Evolutionary conservation across 176 grass and related monocot genomes (phyloP), one percentile per base, ranked within the genome.

Genomic region (Metroxylon sagu): DNA sequence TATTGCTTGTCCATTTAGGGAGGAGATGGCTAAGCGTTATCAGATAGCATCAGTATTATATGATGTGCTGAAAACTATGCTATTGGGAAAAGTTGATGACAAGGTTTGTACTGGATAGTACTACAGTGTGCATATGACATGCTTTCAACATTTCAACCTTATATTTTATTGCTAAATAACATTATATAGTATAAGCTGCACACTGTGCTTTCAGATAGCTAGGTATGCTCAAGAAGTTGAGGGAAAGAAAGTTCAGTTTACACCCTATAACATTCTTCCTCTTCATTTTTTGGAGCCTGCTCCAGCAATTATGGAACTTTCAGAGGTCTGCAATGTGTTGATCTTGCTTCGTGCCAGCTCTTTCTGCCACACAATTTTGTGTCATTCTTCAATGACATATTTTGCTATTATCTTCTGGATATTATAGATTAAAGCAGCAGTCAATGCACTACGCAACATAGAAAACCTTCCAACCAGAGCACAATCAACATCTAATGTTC

Each of bases 231-330:
- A 30, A 82, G 83, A 35, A 6, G 50, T 90, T 50, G 91, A 96
- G 76, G 85, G 68, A 62, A 76, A 80, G 63, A 88, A 85, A 74
- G 78, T 77, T 61, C 80, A 76, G 27, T 97, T 78, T 72, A 69
- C 75, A 75, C 65, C 56, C n/a, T 98, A 88, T 61, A 98, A 98
- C 72, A 98, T 98, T 81, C 82, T 98, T 72, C 94, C 94, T 79
- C 88, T 92, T 67, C 75, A 83, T 75, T 67, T 88, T 79, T 70
- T 81, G 35, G 82, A 53, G 56, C 29, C 35, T 14, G 4, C 26
- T 66, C 88, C 83, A 75, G 59, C 78, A 70, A 70, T 98, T 76
- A 92, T 98, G 88, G 71, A 92, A 70, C 74, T 98, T 76, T 73
- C 88, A 19, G 94, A 90, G 87, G 93, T 97, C 50, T 71, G 28